These are phyloP conservation scores for Lindgomyces ingoldianus DNA, from an alignment of 495 filamentous ascomycete genomes.

Conservation along the genomic window DNA sequence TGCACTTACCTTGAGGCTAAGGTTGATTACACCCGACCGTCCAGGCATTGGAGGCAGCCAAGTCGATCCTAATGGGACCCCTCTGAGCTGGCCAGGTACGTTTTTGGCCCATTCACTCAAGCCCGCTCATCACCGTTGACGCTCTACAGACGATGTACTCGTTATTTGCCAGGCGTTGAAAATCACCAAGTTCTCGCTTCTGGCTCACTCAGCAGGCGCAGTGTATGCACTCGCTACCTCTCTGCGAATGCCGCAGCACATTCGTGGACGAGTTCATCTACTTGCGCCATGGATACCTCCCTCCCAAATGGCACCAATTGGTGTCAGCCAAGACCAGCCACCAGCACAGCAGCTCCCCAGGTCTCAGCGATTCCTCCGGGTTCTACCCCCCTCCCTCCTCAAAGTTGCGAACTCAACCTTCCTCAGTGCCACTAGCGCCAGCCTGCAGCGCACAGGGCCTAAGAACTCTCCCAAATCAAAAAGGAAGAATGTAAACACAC, in stretches of 20 bases:
- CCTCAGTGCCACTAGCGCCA: constrained; percentile 87
- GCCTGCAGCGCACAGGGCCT: constrained; percentile 79
- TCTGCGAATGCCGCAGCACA: constrained; percentile 91
- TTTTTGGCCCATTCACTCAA: constrained; percentile 33
- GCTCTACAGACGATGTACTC: constrained; percentile 77
- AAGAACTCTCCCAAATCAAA: constrained; percentile 57
- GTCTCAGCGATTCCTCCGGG: constrained; percentile 85
- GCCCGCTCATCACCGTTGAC: constrained; percentile 11
- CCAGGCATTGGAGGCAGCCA: constrained; percentile 94
- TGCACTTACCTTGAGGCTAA: constrained; percentile 80
- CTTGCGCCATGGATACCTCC: constrained; percentile 98
- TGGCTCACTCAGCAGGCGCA: constrained; percentile 96
- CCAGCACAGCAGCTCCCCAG: constrained; percentile 85
- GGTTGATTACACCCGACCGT: constrained; percentile 90
- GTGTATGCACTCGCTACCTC: constrained; percentile 97
- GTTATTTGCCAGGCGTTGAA: constrained; percentile 90
- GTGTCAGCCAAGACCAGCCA: constrained; percentile 70
- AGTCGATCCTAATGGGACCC: constrained; percentile 76
- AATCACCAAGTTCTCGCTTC: constrained; percentile 93
- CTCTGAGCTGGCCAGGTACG: constrained; percentile 92
- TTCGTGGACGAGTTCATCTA: constrained; percentile 91
- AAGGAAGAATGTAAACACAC: constrained; percentile 26
- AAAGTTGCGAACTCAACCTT: constrained; percentile 94
- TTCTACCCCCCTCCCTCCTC: constrained; percentile 85
- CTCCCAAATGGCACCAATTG: constrained; percentile 83